Base-by-base conservation (phyloP, 306 rosid species). In the Ochetophila trinervis region DNA sequence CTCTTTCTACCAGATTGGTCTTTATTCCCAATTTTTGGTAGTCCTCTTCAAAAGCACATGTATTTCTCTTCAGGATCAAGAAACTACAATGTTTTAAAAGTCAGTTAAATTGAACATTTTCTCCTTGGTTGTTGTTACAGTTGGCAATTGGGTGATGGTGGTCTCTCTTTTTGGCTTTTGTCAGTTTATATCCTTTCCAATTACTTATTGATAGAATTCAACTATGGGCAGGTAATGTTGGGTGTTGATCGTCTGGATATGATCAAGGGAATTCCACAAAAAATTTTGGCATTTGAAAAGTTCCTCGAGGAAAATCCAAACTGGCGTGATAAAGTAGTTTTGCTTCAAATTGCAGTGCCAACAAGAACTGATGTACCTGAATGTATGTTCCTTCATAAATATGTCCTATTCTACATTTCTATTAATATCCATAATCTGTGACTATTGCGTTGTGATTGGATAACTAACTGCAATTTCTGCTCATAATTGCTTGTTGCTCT, bases 181-280 rank as follows among this genome's bases (percentile, higher is more conserved):
- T 27, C 51, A 52, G 23, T 58, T 67, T 61, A 60, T 74, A 63
- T 61, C 35, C 59, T 67, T 72, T 62, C 56, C 53, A 76, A 60
- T 74, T 72, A 60, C 68, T 36, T 68, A 40, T 51, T 61, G 42
- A 65, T 74, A 56, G 68, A 45, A 34, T 66, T 81, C 65, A 68
- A 72, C 62, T 35, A 65, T 85, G 81, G 79, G 58, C 76, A 93
- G 99, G 88, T 93, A 62, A 93, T 93, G 91, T 60, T 89, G 80
- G 98, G 98, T 3, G 94, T 93, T 66, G 95, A 89, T 79, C 96
- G 95, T 71, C 98, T 93, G 60, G 98, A 93, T 82, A 93, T 89
- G 96, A 93, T 93, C 65, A 93, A 93, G 80, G 98, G 98, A 77
- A 89, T 93, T 55, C 97, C 98, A 52, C 98, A 89, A 57, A 89